Base-by-base conservation (phyloP, 2,329 filamentous ascomycete genomes). In the Hypoxylon sp. region DNA sequence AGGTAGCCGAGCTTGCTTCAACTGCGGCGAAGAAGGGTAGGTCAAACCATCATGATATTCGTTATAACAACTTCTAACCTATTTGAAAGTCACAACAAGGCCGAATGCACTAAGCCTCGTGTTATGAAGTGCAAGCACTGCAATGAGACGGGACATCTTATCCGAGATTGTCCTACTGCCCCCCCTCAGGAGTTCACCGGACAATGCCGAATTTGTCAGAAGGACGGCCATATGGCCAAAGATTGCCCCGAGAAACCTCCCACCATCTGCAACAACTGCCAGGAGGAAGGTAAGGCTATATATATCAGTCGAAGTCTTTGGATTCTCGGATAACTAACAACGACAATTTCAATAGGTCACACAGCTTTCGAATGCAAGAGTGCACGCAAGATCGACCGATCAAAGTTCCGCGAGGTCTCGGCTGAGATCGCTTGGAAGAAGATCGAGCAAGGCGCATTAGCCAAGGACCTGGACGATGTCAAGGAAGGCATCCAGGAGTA, bases 231-330 rank as follows among this genome's bases (percentile, higher is more conserved):
- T 69, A 81, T 88, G 73, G 81, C 86, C 57, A 84, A 86, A 20
- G 89, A 91, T 57, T 94, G 92, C 71, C 90, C 90, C 1, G 79
- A 85, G 1, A 87, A 87, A 69, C 84, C 85, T 6, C 82, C 89
- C 1, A 79, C 81, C 73, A 68, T 84, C 7, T 92, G 90, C 79
- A 83, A 83, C 55, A 90, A 91, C 74, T 93, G 91, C 74, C 81
- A 85, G 31, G 79, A 89, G 71, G 85, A 88, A 74, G 89, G 90
- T 89, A 76, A 71, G 80, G 73, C 27, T 37, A 27, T 25, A 10
- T 40, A 27, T 27, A 27, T 20, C 35, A 59, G 44, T 44, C 33
- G 14, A 30, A 14, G 48, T 10, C 14, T 14, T 58, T 33, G 49
- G 33, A 11, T 25, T n/a, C 13, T 5, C 44, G 17, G 8, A 61